Evolutionary conservation across 768 basidiomycete species (phyloP).

Genomic region (Termitomyces sp.): DNA sequence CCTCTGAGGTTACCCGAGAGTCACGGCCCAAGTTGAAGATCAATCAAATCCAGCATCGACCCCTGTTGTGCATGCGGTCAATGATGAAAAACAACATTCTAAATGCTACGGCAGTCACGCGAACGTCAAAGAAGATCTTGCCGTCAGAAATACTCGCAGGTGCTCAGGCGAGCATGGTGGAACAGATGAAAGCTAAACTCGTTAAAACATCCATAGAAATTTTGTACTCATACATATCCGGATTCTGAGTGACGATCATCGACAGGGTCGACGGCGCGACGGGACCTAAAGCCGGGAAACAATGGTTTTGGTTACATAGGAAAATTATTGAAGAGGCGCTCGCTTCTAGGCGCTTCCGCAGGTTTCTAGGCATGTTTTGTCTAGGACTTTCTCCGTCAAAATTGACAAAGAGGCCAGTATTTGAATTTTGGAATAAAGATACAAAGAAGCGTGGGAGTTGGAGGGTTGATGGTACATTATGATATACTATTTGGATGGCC

Average conservation of each 20-base stretch:
- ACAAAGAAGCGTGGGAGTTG: too few relatives aligned
- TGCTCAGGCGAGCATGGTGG: neutral
- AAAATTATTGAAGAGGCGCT: conserved; percentile 1
- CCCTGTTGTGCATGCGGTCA: neutral
- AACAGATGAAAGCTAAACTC: neutral
- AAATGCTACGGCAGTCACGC: too few relatives aligned
- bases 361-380: neutral
- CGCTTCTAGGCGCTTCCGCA: neutral
- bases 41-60: conserved; percentile 15
- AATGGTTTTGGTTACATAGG: too few relatives aligned
- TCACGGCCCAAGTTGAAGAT: conserved; percentile 6
- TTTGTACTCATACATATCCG: neutral
- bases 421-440: neutral
- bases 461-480: too few relatives aligned
- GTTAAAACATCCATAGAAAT: neutral
- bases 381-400: neutral
- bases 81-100: too few relatives aligned
- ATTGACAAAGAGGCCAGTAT: neutral
- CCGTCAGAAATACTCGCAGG: too few relatives aligned
- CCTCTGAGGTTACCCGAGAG: neutral
- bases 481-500: too few relatives aligned
- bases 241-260: neutral
- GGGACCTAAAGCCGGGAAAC: neutral
- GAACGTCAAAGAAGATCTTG: too few relatives aligned
- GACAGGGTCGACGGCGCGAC: conserved; percentile 3